Evolutionary conservation across 1,284 basidiomycete species (phyloP), one percentile per base, ranked within the genome.

Genomic region (Gomphus bonarii): DNA sequence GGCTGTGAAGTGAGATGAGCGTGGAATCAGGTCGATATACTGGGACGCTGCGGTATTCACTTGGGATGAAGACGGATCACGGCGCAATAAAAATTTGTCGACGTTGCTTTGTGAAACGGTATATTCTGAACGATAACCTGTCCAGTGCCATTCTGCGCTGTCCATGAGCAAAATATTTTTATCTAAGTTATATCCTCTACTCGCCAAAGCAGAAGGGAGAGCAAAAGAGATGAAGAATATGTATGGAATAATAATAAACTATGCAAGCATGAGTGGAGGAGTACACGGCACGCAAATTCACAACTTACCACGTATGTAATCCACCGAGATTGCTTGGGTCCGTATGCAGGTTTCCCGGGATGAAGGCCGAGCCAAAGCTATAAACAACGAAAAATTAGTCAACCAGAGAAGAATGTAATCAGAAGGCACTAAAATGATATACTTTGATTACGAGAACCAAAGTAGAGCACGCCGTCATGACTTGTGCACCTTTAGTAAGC

Each of bases 391-490:
- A 18, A 4, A 28, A 2, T n/a, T 7, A 36, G 8, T 20, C 20
- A 12, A 38, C n/a, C 7, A 51, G 12, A 22, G 22, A 51, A 10
- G 22, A 8, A 40, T 7, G 3, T n/a, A 3, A 22, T 40, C 22
- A 8, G 14, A 36, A 20, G 30, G 31, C 2, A 28, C 42, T 22
- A 10, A 14, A 42, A 25, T 25, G 25, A 25, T 18, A 9, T 42
- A 57, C 55, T 20, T 47, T n/a, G 40, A 43, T 18, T 16, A 57
- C 38, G 7, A 51, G 48, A 5, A 49, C 10, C 22, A 51, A 12
- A 8, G 55, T 57, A 28, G 55, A 57, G n/a, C 33, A 22, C 16
- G 55, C 55, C 10, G 55, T 57, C 55, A 57, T 57, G 3, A 51
- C 48, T 22, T 57, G 55, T 30, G 48, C 55, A 12, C 55, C 55